Conservation (phyloP, 352 stramenopile species). For the Pythium pectinolyticum region DNA sequence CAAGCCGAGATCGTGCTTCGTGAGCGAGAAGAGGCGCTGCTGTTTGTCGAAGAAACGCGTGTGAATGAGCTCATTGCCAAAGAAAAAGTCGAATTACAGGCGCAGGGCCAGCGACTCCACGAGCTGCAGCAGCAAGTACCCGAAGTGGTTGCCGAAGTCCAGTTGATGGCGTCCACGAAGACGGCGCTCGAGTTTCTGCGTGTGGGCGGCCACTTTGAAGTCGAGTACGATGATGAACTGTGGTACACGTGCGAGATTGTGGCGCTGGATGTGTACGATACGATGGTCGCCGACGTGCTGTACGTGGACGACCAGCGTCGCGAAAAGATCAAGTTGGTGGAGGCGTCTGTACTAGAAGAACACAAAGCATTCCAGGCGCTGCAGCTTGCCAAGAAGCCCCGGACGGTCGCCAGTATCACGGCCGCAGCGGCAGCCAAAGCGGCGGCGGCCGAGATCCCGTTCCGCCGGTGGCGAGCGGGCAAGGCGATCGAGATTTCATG, state of each 20-base stretch:
- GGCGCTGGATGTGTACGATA: constrained; percentile 57
- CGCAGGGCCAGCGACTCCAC: constrained; percentile 45
- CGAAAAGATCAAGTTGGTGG: constrained; percentile 68
- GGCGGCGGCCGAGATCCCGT: constrained; percentile 44
- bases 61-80: constrained; percentile 42
- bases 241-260: constrained; percentile 72
- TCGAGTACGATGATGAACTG: constrained; percentile 70
- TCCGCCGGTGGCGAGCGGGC: constrained; percentile 63
- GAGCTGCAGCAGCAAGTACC: constrained; percentile 66
- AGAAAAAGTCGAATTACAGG: constrained; percentile 41
- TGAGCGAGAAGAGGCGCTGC: constrained; percentile 43
- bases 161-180: constrained; percentile 47
- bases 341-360: constrained; percentile 31
- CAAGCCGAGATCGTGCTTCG: constrained; percentile 41
- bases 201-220: constrained; percentile 51
- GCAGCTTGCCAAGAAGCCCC: constrained; percentile 25
- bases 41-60: constrained; percentile 52
- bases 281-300: constrained; percentile 57
- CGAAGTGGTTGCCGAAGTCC: constrained; percentile 51
- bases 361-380: constrained; percentile 28
- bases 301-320: constrained; percentile 62
- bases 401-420: constrained; percentile 48
- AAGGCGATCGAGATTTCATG: constrained; percentile 74
- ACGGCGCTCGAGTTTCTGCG: constrained; percentile 68
- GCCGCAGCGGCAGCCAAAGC: constrained; percentile 43